Base-by-base conservation (phyloP, 1,284 basidiomycete species). In the Cystobasidiaceae sp. region DNA sequence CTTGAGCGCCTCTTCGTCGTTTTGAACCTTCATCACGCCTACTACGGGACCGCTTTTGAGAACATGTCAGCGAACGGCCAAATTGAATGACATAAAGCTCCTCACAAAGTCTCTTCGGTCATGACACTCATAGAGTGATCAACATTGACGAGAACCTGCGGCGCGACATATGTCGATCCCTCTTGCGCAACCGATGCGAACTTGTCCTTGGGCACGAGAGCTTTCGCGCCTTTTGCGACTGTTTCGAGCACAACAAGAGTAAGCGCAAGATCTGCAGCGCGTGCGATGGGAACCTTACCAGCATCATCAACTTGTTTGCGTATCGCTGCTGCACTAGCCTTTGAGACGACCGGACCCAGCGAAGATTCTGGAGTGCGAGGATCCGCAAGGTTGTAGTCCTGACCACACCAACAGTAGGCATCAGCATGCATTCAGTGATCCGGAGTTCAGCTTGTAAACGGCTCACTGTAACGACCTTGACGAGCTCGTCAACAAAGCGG, bases 51-150 rank as follows among this genome's bases (percentile, higher is more conserved):
- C 93, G 70, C 67, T 68, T 28, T n/a, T 41, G 27, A 23, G 21
- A 8, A 34, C 6, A 32, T 19, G 23, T 21, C 9, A 17, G 5
- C 93, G 93, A 0, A 88, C 89, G 77, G 87, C 85, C 86, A n/a
- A n/a, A n/a, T n/a, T n/a, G n/a, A n/a, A n/a, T n/a, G n/a, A n/a
- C n/a, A n/a, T n/a, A n/a, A n/a, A n/a, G n/a, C n/a, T n/a, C 46
- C 67, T 34, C 23, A 68, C 67, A 77, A 77, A 3, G 76, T 76
- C 64, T 83, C 72, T 71, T 86, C 86, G 80, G 78, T 89, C 93
- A 97, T 96, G 37, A 96, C 80, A 21, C 90, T 88, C 93, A 97
- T 97, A 15, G 81, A 87, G 76, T 97, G 93, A 74, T 92, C 78
- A 11, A 97, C 93, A 70, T 94, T 81, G 54, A 91, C 81, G 21